phyloP scores from a whole-genome alignment of 495 filamentous ascomycete genomes.

The Oidiodendron maius region DNA sequence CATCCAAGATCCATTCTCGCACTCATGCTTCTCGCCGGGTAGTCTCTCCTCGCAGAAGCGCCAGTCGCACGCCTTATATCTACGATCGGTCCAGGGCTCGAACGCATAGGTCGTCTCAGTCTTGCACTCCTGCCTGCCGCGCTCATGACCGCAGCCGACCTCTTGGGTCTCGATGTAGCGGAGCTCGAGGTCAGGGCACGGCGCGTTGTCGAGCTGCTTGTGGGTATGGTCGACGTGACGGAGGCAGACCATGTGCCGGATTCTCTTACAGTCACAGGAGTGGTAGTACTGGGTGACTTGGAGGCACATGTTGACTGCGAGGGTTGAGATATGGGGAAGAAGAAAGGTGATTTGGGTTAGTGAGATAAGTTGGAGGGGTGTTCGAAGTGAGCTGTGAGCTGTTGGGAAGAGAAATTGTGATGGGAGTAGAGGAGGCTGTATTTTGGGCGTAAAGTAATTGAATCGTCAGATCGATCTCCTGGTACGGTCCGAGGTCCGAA shows the following conservation, averaged over 20 bases:
- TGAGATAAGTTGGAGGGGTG: not conserved
- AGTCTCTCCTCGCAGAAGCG: not conserved
- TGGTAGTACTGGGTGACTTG: not conserved
- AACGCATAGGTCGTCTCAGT: not conserved
- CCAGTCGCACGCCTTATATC: not conserved
- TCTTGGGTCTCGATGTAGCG: not conserved
- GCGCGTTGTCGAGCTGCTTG: constrained; percentile 5
- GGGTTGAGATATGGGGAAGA: not conserved
- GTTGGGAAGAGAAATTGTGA: not conserved
- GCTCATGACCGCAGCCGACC: not conserved
- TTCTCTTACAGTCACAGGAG: not conserved
- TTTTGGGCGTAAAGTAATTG: not conserved
- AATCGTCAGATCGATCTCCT: no score
- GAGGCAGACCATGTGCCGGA: not conserved
- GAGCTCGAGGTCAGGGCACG: constrained; percentile 3
- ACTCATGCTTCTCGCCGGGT: not conserved
- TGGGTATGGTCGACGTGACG: constrained; percentile 3
- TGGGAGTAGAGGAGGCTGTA: not conserved
- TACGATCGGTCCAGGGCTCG: no score
- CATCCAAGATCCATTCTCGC: not conserved
- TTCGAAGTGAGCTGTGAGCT: not conserved
- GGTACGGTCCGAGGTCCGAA: no score
- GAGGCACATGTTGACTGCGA: not conserved
- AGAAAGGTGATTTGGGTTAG: not conserved
- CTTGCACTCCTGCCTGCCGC: not conserved